Evolutionary conservation across 768 basidiomycete species (phyloP).

Genomic region (Mycena capillaripes): DNA sequence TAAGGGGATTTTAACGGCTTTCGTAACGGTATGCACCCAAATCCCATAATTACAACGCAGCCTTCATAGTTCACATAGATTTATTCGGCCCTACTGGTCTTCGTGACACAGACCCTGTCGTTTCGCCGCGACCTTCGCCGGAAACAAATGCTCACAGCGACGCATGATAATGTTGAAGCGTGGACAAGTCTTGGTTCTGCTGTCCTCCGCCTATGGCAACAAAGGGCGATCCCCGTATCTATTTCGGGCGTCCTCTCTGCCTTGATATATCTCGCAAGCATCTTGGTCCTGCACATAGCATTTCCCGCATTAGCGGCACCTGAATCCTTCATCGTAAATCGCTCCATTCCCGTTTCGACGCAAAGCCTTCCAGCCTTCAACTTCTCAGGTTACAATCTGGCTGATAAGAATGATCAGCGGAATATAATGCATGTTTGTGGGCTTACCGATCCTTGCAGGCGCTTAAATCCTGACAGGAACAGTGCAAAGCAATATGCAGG

Average conservation of each 20-base stretch:
- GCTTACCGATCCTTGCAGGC: not conserved
- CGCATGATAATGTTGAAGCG: not conserved
- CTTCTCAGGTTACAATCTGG: not conserved
- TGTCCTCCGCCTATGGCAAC: not conserved
- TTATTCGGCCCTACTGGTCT: not conserved
- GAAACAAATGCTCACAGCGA: not conserved
- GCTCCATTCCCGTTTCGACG: not conserved
- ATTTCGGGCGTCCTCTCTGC: not conserved
- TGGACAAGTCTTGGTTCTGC: not conserved
- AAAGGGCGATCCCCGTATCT: not conserved
- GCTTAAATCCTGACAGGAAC: not conserved
- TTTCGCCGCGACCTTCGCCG: not conserved
- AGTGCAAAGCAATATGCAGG: not conserved
- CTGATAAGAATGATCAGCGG: not conserved
- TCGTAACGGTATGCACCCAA: not conserved
- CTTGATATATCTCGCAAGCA: not conserved
- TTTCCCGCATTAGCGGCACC: not conserved
- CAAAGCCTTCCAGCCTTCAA: not conserved
- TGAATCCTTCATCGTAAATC: not conserved
- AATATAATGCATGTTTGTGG: not conserved
- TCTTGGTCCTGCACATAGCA: not conserved
- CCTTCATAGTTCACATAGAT: not conserved
- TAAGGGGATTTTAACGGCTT: not conserved
- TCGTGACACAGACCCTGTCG: not conserved
- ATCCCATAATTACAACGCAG: not conserved